Base-by-base conservation (phyloP, 495 filamentous ascomycete genomes). In the Xylaria telfairii region DNA sequence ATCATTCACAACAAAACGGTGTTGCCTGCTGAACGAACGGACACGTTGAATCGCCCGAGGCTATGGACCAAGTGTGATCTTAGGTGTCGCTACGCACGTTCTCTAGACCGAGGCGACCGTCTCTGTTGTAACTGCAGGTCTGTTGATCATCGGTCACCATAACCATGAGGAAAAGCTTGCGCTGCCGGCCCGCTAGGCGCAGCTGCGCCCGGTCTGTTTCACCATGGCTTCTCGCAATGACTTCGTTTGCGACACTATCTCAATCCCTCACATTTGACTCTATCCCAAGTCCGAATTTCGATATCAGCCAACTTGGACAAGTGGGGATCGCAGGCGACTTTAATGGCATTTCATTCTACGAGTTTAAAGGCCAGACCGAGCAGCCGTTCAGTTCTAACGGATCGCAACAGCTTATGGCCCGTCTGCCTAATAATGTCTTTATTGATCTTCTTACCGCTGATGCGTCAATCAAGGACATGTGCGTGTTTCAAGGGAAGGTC, bases 311-410 rank as follows among this genome's bases (percentile, higher is more conserved):
- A 66, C 85, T 98, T 60, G 96, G 96, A 66, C 89, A 90, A 71
- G 90, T 98, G 65, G 94, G 92, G 47, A 85, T 99, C 65, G 93
- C 90, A 13, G 96, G 96, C 70, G 91, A 98, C 81, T 99, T 98
- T 78, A 87, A 91, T 76, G 91, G 93, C 46, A 92, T 98, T 63
- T 97, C 96, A 39, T 85, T 98, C 21, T 98, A 95, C 83, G 84
- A 92, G 76, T 98, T 91, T 79, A 83, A 90, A 74, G 90, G 89
- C 72, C 95, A 99, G 79, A 90, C 86, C 44, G 88, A 96, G 80
- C 81, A 86, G 42, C 81, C 86, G 8, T 85, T 89, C 73, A 88
- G 75, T 70, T 88, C 86, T 61, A 93, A 96, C 85, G 93, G 92
- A 74, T 92, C 89, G 67, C 90, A 95, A 73, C 91, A 92, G 61